Percentiles rank a stretch among this genome's conserved stretches.
phyloP scores from a whole-genome alignment of 129 eudicot species.

The Heracleum sosnowskyi region DNA sequence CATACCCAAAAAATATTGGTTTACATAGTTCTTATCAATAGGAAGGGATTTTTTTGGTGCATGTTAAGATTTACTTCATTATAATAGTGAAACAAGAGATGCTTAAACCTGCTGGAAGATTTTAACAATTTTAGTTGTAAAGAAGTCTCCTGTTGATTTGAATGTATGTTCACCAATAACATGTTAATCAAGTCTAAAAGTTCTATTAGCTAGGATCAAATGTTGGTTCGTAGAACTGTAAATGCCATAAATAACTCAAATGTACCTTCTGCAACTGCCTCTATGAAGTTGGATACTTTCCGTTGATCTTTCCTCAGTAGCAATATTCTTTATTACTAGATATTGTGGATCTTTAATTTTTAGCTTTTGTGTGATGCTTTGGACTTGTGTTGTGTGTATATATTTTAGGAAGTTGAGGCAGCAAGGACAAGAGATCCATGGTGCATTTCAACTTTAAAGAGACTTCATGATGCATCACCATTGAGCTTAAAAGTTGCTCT shows the following conservation, averaged over 20 bases:
- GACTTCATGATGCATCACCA: constrained; percentile 61
- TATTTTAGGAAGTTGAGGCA: constrained; percentile 63
- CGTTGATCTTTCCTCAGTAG: neutral
- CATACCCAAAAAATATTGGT: neutral
- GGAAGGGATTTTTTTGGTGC: neutral
- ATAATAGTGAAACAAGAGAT: neutral
- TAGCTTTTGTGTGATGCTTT: neutral
- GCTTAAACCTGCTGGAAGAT: neutral
- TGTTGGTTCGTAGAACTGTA: neutral
- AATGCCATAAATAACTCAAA: neutral
- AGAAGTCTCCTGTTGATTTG: neutral
- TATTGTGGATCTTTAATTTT: neutral
- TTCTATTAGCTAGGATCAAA: neutral
- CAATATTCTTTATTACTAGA: neutral
- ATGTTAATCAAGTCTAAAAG: neutral
- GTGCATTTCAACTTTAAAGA: constrained; percentile 54
- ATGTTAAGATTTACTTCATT: neutral
- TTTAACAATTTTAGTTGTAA: neutral
- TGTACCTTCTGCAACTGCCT: neutral
- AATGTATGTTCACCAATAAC: neutral
- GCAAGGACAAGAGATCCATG: constrained; percentile 52
- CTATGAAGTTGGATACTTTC: neutral
- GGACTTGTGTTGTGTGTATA: neutral
- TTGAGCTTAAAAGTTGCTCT: constrained; percentile 88
- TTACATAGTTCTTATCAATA: neutral